Evolutionary conservation across 768 basidiomycete species (phyloP).

Genomic region (Cystofilobasidium capitatum): DNA sequence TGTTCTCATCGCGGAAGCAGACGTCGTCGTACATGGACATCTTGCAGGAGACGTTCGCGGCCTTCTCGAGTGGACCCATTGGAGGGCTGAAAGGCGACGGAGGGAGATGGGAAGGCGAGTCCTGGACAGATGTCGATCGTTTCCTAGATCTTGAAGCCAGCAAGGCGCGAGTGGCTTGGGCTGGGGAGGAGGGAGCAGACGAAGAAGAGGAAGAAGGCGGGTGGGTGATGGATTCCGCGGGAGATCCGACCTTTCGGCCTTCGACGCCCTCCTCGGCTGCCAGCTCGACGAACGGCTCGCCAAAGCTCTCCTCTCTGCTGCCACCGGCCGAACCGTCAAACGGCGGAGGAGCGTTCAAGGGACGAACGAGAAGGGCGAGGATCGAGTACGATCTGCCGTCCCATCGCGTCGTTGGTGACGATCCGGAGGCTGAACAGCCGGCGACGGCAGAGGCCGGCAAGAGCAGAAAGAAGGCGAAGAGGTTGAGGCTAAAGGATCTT

Average conservation of each 20-base stretch:
- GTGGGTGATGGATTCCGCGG: constrained; percentile 11
- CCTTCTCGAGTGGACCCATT: neutral
- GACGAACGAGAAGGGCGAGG: neutral
- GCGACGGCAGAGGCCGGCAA: too few species aligned
- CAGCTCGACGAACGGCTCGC: constrained; percentile 26
- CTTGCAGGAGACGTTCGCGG: constrained; percentile 2
- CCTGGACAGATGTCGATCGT: neutral
- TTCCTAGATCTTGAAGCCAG: neutral
- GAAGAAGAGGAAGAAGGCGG: constrained; percentile 1
- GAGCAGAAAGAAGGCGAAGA: neutral
- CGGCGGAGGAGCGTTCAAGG: neutral
- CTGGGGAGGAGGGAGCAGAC: neutral
- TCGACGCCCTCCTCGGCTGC: neutral
- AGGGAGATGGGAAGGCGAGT: neutral
- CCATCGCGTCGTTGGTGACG: neutral
- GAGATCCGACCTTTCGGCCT: neutral
- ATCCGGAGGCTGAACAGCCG: too few species aligned
- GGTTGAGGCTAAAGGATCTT: neutral
- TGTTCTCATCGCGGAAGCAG: neutral
- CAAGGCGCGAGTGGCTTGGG: neutral
- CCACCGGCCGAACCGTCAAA: neutral
- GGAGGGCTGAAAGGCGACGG: neutral
- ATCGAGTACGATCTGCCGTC: neutral
- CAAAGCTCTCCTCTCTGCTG: neutral
- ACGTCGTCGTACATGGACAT: neutral